These are phyloP conservation scores for Penicillium paradoxum DNA, from an alignment of 495 filamentous ascomycete species.

Conservation along the genomic window DNA sequence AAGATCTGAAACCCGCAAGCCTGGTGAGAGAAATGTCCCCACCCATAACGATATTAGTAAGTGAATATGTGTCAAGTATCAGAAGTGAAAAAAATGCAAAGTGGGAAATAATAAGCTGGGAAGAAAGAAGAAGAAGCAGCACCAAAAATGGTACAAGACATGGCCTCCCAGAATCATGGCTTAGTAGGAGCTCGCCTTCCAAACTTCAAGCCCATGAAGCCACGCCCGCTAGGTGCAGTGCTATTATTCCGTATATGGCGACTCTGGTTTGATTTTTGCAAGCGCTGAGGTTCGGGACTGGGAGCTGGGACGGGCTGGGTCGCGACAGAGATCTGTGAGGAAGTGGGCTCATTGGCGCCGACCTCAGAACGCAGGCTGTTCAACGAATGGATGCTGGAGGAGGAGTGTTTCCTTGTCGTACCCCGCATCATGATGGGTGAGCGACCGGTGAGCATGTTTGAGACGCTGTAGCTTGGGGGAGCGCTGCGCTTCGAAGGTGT, in stretches of 20 bases:
- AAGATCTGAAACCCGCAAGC: not conserved
- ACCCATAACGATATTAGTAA: constrained; percentile 6
- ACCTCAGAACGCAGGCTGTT: constrained; percentile 56
- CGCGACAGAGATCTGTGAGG: constrained; percentile 4
- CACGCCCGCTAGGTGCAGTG: constrained; percentile 18
- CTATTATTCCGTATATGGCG: constrained; percentile 21
- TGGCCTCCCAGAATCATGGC: constrained; percentile 10
- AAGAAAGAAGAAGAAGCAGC: constrained; percentile 1
- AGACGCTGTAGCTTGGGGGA: constrained; percentile 23
- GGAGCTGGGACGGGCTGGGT: not conserved
- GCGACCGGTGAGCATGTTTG: constrained; percentile 21
- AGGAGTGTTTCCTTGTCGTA: constrained; percentile 36
- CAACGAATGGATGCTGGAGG: constrained; percentile 68
- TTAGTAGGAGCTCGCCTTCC: constrained; percentile 26
- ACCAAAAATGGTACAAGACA: not conserved
- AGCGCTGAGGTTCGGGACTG: constrained; percentile 3
- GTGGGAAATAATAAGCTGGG: not conserved
- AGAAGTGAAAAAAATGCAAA: not conserved
- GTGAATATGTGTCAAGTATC: not conserved
- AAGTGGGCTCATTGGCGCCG: constrained; percentile 29
- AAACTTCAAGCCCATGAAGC: constrained; percentile 37
- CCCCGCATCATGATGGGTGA: constrained; percentile 25
- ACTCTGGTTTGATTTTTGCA: constrained; percentile 19
- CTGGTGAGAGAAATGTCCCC: no score
- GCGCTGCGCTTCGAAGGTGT: constrained; percentile 19